Conservation (phyloP, 495 filamentous ascomycete genomes). For the Penicillium odoratum region DNA sequence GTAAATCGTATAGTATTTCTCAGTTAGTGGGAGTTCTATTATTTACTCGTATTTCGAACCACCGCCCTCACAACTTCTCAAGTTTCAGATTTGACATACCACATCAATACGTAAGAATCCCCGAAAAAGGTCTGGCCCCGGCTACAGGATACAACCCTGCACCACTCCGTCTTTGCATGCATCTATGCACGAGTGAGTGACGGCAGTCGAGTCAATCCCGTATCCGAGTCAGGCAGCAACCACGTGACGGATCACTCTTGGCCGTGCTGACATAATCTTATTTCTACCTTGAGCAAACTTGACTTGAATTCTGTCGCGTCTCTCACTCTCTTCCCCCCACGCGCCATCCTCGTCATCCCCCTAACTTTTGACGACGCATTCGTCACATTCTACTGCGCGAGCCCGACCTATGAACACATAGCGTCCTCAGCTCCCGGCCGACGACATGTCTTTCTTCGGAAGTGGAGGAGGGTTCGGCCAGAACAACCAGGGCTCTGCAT, state of each 20-base stretch:
- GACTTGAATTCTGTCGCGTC: constrained; percentile 32
- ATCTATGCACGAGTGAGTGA: neutral
- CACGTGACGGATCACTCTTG: constrained; percentile 32
- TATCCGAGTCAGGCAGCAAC: constrained; percentile 19
- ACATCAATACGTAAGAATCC: neutral
- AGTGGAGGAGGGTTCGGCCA: constrained; percentile 60
- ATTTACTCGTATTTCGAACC: too few species aligned
- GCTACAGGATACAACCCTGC: neutral
- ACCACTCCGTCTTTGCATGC: neutral
- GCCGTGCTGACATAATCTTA: constrained; percentile 27
- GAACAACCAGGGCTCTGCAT: constrained; percentile 56
- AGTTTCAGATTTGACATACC: neutral
- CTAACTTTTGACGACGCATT: constrained; percentile 10
- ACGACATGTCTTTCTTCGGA: constrained; percentile 51
- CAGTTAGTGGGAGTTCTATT: too few species aligned
- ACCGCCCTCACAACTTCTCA: neutral
- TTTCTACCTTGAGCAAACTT: constrained; percentile 28
- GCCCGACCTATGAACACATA: constrained; percentile 38
- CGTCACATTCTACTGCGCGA: constrained; percentile 14
- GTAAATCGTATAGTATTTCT: too few species aligned
- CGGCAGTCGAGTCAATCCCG: constrained; percentile 4
- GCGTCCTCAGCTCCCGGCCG: constrained; percentile 28
- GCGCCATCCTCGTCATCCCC: constrained; percentile 18
- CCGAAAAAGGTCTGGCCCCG: neutral
- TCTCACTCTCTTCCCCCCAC: constrained; percentile 24